These are phyloP conservation scores for Nannochloropsis salina DNA, from an alignment of 108 stramenopile genomes.

Conservation along the genomic window DNA sequence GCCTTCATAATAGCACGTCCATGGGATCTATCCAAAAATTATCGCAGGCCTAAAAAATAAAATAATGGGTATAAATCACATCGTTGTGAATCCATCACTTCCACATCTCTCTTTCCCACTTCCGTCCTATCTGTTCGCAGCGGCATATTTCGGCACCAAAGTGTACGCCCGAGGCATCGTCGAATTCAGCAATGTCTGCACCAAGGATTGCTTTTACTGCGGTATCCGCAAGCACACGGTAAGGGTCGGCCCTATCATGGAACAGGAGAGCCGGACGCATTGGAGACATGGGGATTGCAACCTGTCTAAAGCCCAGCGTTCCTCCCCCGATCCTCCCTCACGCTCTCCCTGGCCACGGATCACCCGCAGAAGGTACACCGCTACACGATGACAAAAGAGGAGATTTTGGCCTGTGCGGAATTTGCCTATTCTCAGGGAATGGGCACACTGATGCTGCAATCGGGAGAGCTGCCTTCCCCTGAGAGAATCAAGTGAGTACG, in stretches of 20 bases:
- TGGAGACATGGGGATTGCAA: not conserved
- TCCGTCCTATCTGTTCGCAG: not conserved
- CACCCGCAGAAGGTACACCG: not conserved
- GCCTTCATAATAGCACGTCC: no score
- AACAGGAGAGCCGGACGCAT: not conserved
- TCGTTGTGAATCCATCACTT: not conserved
- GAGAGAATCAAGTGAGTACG: slow-evolving; percentile 1
- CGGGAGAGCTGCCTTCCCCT: slow-evolving; percentile 19
- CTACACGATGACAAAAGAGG: not conserved
- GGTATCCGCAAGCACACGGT: slow-evolving; percentile 13
- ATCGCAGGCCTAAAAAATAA: not conserved
- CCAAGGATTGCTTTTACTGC: slow-evolving; percentile 20
- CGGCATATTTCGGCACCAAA: slow-evolving; percentile 8
- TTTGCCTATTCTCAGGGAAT: slow-evolving; percentile 20
- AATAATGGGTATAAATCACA: not conserved
- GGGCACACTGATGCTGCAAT: slow-evolving; percentile 13
- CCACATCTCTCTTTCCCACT: not conserved
- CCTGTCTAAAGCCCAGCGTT: not conserved
- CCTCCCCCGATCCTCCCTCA: not conserved
- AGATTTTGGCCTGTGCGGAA: slow-evolving; percentile 6
- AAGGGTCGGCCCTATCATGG: not conserved
- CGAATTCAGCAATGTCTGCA: not conserved
- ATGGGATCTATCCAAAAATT: no score
- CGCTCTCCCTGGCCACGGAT: not conserved
- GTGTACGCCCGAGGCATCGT: not conserved